Base-by-base conservation (phyloP, 208 protist species). In the Acanthamoeba quina region DNA sequence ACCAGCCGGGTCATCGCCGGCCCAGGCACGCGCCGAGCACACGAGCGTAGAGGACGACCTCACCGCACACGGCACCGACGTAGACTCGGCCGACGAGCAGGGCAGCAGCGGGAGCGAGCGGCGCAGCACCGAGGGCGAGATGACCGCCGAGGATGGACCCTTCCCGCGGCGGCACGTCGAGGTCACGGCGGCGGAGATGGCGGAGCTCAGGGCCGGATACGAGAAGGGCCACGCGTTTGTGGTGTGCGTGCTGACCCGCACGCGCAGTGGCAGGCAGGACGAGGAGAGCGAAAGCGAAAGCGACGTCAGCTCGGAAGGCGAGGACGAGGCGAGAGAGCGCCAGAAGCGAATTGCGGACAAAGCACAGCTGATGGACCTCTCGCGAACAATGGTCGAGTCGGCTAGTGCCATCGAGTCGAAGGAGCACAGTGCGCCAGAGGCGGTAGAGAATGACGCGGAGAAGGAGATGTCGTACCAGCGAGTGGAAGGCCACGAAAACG, bases 211-310 rank as follows among this genome's bases (percentile, higher is more conserved):
- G 37, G 72, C 34, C 72, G 52, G 24, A 17, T 82, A 82, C 72
- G 72, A 37, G 72, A 44, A 52, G 6, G 72, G 72, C 5, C 37
- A 82, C 19, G 72, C 72, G n/a, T 82, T 82, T 6, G 44, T 82
- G n/a, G 72, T 82, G 41, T 82, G 72, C 26, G 72, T 82, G 44
- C 13, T 82, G 41, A 29, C 72, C 44, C 72, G 72, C 41, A 44
- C 37, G 41, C 72, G 72, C 7, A 17, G 24, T 7, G 44, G 44
- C 41, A 52, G 72, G 24, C 72, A 26, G 5, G 72, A 72, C 11
- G 64, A 10, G 64, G 37, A 76, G 10, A 82, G 72, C 72, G 72
- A 82, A 41, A 82, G 72, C 72, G 72, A 82, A 26, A 82, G 72
- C 72, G 72, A 82, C 41, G 52, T 82, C 72, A 82, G 72, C 26